These are phyloP conservation scores for Gossypium schwendimanii DNA, from an alignment of 441 rosid genomes.

Conservation along the genomic window DNA sequence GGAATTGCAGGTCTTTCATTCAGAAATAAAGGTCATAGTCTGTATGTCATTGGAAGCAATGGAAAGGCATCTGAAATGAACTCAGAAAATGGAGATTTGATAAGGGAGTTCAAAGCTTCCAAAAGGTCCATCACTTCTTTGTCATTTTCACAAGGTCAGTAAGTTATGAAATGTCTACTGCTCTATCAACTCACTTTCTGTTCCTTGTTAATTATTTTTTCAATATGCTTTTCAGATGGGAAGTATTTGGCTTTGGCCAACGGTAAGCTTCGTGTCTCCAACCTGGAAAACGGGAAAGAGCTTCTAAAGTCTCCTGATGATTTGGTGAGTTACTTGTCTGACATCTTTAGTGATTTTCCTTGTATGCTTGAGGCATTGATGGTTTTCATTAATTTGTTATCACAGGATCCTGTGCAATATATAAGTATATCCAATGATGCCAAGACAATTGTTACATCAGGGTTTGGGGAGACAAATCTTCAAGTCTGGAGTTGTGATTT, in stretches of 20 bases:
- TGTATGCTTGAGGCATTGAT: not conserved
- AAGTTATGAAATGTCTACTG: not conserved
- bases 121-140: conserved; percentile 28
- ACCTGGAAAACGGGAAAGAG: conserved; percentile 35
- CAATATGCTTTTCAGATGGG: conserved; percentile 25
- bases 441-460: conserved; percentile 29
- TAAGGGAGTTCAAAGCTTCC: conserved; percentile 30
- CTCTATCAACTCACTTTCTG: not conserved
- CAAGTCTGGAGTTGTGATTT: conserved; percentile 35
- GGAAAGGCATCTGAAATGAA: conserved; percentile 31
- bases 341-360: not conserved
- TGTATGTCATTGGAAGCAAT: conserved; percentile 28
- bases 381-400: not conserved
- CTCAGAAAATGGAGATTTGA: conserved; percentile 32
- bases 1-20: conserved; percentile 36
- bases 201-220: not conserved
- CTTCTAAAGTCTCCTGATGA: conserved; percentile 32
- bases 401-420: conserved; percentile 29
- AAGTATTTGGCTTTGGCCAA: conserved; percentile 26
- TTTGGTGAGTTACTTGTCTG: conserved; percentile 23
- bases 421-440: conserved; percentile 36
- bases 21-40: conserved; percentile 26
- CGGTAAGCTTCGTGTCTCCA: conserved; percentile 20
- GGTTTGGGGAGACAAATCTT: conserved; percentile 30
- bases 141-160: conserved; percentile 35